These are phyloP conservation scores for Kregervanrija fluxuum DNA, from an alignment of 805 yeast species.

Conservation along the genomic window DNA sequence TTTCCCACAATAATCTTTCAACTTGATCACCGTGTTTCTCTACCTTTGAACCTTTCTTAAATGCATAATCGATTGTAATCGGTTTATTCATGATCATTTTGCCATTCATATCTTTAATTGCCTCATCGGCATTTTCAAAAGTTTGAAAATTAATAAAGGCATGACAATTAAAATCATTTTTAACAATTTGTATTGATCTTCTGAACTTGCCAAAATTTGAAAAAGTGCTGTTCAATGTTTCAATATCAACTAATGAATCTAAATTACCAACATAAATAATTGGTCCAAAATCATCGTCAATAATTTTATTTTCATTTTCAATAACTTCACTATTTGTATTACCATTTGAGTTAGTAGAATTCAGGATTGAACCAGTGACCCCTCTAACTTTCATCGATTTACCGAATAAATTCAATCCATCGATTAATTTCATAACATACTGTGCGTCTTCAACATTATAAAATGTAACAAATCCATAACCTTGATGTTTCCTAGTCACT, in stretches of 20 bases:
- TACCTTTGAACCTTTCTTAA: constrained; percentile 46
- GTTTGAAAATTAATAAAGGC: constrained; percentile 61
- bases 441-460: constrained; percentile 52
- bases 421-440: constrained; percentile 55
- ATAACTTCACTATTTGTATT: constrained; percentile 8
- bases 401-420: constrained; percentile 56
- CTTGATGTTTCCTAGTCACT: constrained; percentile 63
- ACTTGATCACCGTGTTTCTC: constrained; percentile 73
- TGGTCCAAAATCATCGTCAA: constrained; percentile 37
- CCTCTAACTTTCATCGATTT: constrained; percentile 52
- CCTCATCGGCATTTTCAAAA: constrained; percentile 65
- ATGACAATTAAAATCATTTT: constrained; percentile 42
- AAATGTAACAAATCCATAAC: constrained; percentile 84
- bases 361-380: constrained; percentile 22
- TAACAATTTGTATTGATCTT: constrained; percentile 37
- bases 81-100: constrained; percentile 61
- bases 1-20: constrained; percentile 60
- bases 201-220: constrained; percentile 59
- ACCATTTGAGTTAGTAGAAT: too few relatives aligned
- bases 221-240: constrained; percentile 49
- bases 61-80: constrained; percentile 61
- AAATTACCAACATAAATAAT: constrained; percentile 50
- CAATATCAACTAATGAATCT: constrained; percentile 58
- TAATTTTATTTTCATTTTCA: constrained; percentile 3
- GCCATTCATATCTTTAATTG: constrained; percentile 61